Base-by-base conservation (phyloP, 257 asterid genomes). In the Jacaranda mimosifolia region DNA sequence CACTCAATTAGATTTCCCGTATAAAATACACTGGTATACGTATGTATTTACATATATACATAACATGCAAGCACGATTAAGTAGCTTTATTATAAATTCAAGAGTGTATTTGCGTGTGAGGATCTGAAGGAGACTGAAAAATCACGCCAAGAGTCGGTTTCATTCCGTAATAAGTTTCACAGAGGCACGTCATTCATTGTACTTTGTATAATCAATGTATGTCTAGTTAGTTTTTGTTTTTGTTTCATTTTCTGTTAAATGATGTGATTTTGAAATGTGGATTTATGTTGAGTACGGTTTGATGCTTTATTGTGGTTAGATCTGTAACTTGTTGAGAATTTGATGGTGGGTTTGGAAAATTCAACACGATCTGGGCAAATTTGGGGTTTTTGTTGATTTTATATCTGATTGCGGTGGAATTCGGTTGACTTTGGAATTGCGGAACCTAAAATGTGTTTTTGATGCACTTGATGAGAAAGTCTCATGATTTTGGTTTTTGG, bases 21-120 rank as follows among this genome's bases (percentile, higher is more conserved):
- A 77, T 53, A 66, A 19, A n/a, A 40, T 42, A 19, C 52, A 15
- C 56, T 18, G 80, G 36, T 19, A 53, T 52, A 9, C 6, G 49
- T 58, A 72, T 26, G 7, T 17, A 53, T 21, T 5, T 58, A 55
- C 45, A 49, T 46, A 69, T 58, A 70, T 85, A 42, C 80, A 80
- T 75, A 85, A 80, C 85, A 85, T 85, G 89, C 87, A 80, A 56
- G 58, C 82, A 80, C 89, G 80, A 69, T 82, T 69, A 52, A 17
- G 60, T 63, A 63, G 71, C 77, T 82, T 77, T 67, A 51, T 79
- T 62, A 18, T 56, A 70, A 74, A 66, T 81, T 74, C 76, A 45
- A 48, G 15, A 38, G 75, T 46, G 77, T 55, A 73, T 66, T 40
- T 76, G n/a, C 13, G 21, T 26, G 19, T 11, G 78, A 46, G 74